Evolutionary conservation across 805 yeast species (phyloP), one percentile per base, ranked within the genome.

Genomic region (Saturnispora galanensis): DNA sequence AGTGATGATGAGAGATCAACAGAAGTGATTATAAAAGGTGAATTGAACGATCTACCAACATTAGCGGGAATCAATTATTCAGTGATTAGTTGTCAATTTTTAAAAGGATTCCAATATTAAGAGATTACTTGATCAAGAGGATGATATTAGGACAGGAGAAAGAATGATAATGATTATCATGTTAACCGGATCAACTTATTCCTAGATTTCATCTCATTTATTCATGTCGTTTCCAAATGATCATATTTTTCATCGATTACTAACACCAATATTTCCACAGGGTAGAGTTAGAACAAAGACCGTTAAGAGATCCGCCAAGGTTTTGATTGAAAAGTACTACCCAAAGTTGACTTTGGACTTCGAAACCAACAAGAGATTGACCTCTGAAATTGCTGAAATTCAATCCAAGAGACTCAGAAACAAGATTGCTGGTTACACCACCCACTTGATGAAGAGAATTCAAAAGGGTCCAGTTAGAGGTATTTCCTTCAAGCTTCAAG

Each of bases 401-500:
- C 97, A 90, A 74, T 87, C 98, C 67, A 93, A 93, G 84, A 87
- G 99, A 78, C 84, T 93, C 74, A 93, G 99, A 81, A 93, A 93
- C 93, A 93, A 93, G 87, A 94, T 93, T 67, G 98, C 99, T 71
- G 99, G 99, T 73, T 93, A 90, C 96, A 93, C 98, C 75, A 93
- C 98, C 68, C 99, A 93, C 76, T 83, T 93, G 74, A 94, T 93
- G 98, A 93, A 87, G 82, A 89, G 99, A 81, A 93, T 93, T 70
- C 97, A 94, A 78, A 93, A 90, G 82, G 99, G 99, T 71, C 99
- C 99, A 79, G 99, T 93, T 66, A 89, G 97, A 83, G 99, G 99
- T 79, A 94, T 93, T 64, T 93, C 99, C 65, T 93, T 93, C 96
- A 94, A 94, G 76, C 86, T 93, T 69, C 99, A 93, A 82, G 99